Conservation (phyloP, 1,284 basidiomycete genomes). For the Tetrapyrgos nigripes region DNA sequence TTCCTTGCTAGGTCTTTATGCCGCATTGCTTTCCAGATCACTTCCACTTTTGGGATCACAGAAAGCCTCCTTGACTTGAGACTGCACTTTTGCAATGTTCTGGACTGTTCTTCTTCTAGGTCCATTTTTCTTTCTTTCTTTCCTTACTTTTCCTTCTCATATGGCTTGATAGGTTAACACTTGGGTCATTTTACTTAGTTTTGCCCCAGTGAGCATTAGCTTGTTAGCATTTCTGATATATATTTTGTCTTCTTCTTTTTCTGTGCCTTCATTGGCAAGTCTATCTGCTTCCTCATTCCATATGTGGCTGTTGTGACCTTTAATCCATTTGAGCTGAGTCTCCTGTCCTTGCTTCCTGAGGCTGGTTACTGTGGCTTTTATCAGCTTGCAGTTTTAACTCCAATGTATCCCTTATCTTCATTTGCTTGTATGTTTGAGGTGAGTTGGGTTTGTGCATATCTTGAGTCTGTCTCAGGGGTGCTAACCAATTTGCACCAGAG, state of each 20-base stretch:
- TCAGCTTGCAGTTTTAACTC: constrained; percentile 6
- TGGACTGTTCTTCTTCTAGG: constrained; percentile 35
- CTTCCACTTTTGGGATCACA: too few species aligned
- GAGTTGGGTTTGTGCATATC: constrained; percentile 9
- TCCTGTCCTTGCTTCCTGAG: constrained; percentile 6
- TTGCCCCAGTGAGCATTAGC: constrained; percentile 55
- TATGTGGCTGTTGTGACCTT: too few species aligned
- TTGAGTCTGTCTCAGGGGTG: constrained; percentile 22
- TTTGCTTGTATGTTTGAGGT: constrained; percentile 15
- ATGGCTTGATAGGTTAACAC: constrained; percentile 57
- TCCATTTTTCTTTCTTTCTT: too few species aligned
- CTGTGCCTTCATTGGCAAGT: too few species aligned
- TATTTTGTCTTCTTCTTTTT: too few species aligned
- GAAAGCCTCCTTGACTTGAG: constrained; percentile 33
- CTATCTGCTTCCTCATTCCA: too few species aligned
- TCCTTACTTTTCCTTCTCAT: constrained; percentile 68
- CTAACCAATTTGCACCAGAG: too few species aligned
- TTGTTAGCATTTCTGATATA: constrained; percentile 47
- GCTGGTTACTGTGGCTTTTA: constrained; percentile 4
- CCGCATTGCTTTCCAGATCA: too few species aligned
- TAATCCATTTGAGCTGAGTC: too few species aligned
- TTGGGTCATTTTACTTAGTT: too few species aligned
- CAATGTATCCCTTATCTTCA: constrained; percentile 26
- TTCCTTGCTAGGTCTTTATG: too few species aligned
- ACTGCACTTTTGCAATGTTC: constrained; percentile 34